Conservation (phyloP, 176 grass and related monocot species). For the Zizania latifolia region DNA sequence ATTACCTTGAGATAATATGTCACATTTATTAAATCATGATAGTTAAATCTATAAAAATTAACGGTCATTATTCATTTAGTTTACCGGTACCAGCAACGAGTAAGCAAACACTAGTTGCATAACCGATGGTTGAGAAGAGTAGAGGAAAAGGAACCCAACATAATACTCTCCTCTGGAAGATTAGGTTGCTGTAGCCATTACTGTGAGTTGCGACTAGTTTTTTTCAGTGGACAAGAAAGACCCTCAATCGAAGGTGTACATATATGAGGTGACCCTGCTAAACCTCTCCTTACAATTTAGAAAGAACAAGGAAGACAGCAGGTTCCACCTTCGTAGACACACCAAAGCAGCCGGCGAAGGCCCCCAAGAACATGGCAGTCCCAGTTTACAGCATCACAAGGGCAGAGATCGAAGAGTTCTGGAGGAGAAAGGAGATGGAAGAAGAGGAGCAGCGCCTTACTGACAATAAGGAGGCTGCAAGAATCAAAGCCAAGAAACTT, state of each 20-base stretch:
- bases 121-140: constrained; percentile 38
- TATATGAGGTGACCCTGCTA: constrained; percentile 21
- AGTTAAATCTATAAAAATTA: too few relatives aligned
- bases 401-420: constrained; percentile 62
- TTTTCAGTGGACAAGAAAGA: background rate
- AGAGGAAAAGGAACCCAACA: constrained; percentile 23
- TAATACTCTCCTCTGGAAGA: constrained; percentile 15
- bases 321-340: background rate
- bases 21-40: too few relatives aligned
- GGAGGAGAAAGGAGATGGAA: constrained; percentile 62
- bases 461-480: constrained; percentile 66
- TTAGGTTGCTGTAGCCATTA: background rate
- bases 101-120: constrained; percentile 8
- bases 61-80: too few relatives aligned
- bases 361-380: constrained; percentile 14
- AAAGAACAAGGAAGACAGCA: background rate
- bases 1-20: too few relatives aligned
- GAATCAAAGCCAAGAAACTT: constrained; percentile 56
- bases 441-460: constrained; percentile 63
- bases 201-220: constrained; percentile 1
- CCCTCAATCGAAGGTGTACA: background rate
- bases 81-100: background rate
- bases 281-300: background rate
- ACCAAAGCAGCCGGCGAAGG: background rate
- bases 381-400: constrained; percentile 60